Percentiles rank a stretch among this genome's conserved stretches.
Conservation (phyloP, 2,329 filamentous ascomycete species). For the Monosporascus sp. region DNA sequence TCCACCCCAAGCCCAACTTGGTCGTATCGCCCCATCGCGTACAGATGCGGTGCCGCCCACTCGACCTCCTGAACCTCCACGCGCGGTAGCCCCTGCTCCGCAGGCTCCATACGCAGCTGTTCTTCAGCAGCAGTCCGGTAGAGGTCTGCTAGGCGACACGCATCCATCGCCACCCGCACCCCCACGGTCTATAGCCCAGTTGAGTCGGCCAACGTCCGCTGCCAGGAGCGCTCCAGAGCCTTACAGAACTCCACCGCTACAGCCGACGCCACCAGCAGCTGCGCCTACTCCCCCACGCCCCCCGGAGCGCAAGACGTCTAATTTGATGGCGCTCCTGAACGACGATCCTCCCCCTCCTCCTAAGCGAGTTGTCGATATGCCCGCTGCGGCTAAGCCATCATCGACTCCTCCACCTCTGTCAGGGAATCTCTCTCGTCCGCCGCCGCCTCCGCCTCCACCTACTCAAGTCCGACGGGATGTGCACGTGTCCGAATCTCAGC, state of each 20-base stretch:
- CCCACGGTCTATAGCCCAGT: conserved; percentile 26
- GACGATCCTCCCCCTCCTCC: conserved; percentile 49
- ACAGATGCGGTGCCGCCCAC: conserved; percentile 36
- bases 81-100: conserved; percentile 28
- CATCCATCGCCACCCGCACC: conserved; percentile 36
- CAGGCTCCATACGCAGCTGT: conserved; percentile 31
- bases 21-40: conserved; percentile 34
- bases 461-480: conserved; percentile 44
- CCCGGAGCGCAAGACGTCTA: conserved; percentile 55
- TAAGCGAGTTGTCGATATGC: conserved; percentile 47
- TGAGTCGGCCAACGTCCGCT: conserved; percentile 24
- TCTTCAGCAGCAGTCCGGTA: conserved; percentile 35
- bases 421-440: conserved; percentile 33
- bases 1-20: conserved; percentile 31
- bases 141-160: conserved; percentile 36
- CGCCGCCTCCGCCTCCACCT: conserved; percentile 35
- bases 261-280: conserved; percentile 34
- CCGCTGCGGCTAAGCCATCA: conserved; percentile 34
- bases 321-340: conserved; percentile 58
- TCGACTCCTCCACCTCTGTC: conserved; percentile 47
- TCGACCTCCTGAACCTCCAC: conserved; percentile 38
- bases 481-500: conserved; percentile 30
- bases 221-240: conserved; percentile 24
- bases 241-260: conserved; percentile 29
- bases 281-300: conserved; percentile 36